phyloP scores from a whole-genome alignment of 2,329 filamentous ascomycete species.

The Xylaria sp. region DNA sequence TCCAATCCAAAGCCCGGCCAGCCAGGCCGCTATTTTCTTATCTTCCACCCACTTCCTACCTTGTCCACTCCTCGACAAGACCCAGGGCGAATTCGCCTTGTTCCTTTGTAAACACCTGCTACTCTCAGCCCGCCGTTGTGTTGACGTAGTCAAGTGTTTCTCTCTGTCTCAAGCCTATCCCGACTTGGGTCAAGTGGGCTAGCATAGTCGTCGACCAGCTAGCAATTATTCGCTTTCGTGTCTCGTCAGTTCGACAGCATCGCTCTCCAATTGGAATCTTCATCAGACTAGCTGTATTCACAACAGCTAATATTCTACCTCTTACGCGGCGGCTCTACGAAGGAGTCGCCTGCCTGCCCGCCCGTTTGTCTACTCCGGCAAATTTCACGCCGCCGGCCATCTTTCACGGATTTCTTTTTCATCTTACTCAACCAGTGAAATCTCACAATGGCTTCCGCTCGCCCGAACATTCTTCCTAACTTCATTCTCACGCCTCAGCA shows the following conservation, averaged over 20 bases:
- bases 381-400: constrained; percentile 4
- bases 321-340: constrained; percentile 38
- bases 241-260: background rate
- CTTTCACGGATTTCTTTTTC: constrained; percentile 18
- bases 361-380: constrained; percentile 6
- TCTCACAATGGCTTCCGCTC: constrained; percentile 63
- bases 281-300: constrained; percentile 22
- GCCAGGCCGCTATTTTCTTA: constrained; percentile 42
- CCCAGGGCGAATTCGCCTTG: constrained; percentile 36
- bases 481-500: constrained; percentile 81
- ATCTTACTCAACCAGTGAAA: constrained; percentile 24
- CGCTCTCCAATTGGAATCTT: constrained; percentile 17
- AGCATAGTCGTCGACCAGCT: constrained; percentile 1
- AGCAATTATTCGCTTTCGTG: constrained; percentile 12
- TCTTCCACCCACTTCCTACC: constrained; percentile 32
- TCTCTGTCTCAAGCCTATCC: constrained; percentile 4
- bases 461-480: constrained; percentile 59
- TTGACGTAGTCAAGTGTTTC: constrained; percentile 19
- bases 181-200: constrained; percentile 11
- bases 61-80: constrained; percentile 35
- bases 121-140: constrained; percentile 4
- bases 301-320: constrained; percentile 28
- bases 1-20: constrained; percentile 36
- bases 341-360: constrained; percentile 34
- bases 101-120: constrained; percentile 28